phyloP scores from a whole-genome alignment of 1,139 yeast species.

The Geotrichum carabidarum region DNA sequence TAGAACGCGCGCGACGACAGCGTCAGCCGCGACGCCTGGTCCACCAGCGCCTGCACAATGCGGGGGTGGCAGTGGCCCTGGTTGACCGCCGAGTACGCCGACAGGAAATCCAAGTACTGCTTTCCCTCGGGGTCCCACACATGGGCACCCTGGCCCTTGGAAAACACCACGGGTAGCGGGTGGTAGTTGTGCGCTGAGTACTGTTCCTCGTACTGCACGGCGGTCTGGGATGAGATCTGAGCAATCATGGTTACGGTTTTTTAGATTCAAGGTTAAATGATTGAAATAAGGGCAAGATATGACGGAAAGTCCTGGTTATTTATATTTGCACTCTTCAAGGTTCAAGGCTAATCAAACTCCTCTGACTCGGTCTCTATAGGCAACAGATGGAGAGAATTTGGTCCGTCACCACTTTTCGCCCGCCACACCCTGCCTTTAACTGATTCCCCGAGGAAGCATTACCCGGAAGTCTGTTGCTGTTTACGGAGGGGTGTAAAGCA shows the following conservation, averaged over 20 bases:
- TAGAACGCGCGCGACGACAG: conserved; percentile 91
- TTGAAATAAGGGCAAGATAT: neutral
- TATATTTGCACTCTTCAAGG: neutral
- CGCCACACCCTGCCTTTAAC: conserved; percentile 25
- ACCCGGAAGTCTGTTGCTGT: neutral
- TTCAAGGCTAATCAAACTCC: neutral
- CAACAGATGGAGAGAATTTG: conserved; percentile 24
- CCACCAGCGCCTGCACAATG: conserved; percentile 75
- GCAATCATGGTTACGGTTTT: conserved; percentile 10
- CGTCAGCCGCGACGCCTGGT: conserved; percentile 81
- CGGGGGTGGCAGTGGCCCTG: conserved; percentile 98
- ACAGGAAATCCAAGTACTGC: conserved; percentile 64
- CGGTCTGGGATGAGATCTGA: conserved; percentile 57
- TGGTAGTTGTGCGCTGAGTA: conserved; percentile 97
- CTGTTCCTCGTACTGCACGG: conserved; percentile 63
- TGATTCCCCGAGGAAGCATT: neutral
- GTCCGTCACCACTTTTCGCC: conserved; percentile 11
- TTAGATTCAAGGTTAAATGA: neutral
- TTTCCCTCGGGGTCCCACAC: conserved; percentile 97
- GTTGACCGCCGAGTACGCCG: conserved; percentile 95
- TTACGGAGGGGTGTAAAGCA: too few species aligned
- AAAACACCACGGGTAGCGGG: conserved; percentile 91
- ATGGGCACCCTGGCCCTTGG: conserved; percentile 81
- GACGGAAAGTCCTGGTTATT: neutral
- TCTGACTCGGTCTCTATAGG: conserved; percentile 23